Percentiles rank a stretch among this genome's conserved stretches.
phyloP scores from a whole-genome alignment of 768 basidiomycete genomes.

The Ramaria sp. region DNA sequence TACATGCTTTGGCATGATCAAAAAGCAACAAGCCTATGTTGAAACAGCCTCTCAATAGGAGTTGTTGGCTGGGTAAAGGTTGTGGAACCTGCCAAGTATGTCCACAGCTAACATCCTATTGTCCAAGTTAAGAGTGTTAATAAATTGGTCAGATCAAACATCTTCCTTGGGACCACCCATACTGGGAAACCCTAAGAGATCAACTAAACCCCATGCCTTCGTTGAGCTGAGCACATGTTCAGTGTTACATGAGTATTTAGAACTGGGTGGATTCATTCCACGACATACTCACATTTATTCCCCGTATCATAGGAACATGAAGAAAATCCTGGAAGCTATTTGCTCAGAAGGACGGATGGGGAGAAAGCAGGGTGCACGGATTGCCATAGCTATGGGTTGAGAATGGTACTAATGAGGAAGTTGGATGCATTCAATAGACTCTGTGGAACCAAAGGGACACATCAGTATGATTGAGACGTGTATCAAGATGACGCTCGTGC shows the following conservation, averaged over 20 bases:
- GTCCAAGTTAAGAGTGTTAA: conserved; percentile 39
- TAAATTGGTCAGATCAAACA: conserved; percentile 34
- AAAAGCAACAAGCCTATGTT: conserved; percentile 50
- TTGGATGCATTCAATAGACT: conserved; percentile 39
- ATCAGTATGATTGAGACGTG: neutral
- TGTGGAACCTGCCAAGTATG: conserved; percentile 27
- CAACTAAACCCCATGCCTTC: conserved; percentile 39
- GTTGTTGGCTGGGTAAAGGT: conserved; percentile 38
- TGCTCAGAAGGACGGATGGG: conserved; percentile 33
- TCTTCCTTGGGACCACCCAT: conserved; percentile 24
- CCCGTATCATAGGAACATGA: conserved; percentile 43
- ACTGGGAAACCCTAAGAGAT: conserved; percentile 25
- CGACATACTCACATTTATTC: conserved; percentile 36
- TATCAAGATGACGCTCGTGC: neutral
- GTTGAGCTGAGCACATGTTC: conserved; percentile 29
- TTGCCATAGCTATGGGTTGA: conserved; percentile 48
- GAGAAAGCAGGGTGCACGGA: conserved; percentile 36
- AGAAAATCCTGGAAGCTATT: conserved; percentile 38
- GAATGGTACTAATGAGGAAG: conserved; percentile 29
- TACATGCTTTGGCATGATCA: conserved; percentile 47
- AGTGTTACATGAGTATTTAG: neutral
- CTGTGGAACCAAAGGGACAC: conserved; percentile 20
- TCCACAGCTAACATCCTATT: conserved; percentile 35
- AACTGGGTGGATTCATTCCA: neutral
- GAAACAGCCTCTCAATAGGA: conserved; percentile 37